Percentiles rank a stretch among this genome's conserved stretches.
These are phyloP conservation scores for Talaromyces sp. DNA, from an alignment of 2,329 filamentous ascomycete genomes.

Conservation along the genomic window DNA sequence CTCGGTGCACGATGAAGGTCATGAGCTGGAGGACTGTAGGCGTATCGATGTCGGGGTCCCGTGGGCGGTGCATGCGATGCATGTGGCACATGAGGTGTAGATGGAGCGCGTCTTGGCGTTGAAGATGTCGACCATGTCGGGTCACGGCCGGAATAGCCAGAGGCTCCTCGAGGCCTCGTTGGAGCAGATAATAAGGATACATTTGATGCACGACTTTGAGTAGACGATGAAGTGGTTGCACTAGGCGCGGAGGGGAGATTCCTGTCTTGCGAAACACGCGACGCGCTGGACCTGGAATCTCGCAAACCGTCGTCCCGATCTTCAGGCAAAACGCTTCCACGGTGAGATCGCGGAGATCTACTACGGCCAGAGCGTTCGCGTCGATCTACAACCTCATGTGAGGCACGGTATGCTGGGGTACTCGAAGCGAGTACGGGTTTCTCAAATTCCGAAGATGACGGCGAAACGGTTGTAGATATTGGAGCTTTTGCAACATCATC, in stretches of 20 bases:
- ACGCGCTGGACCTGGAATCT: neutral
- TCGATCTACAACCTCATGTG: neutral
- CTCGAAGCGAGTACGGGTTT: neutral
- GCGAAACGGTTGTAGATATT: neutral
- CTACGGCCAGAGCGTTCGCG: neutral
- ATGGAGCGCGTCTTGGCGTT: conserved; percentile 34
- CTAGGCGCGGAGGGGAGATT: conserved; percentile 29
- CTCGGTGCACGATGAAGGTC: conserved; percentile 33
- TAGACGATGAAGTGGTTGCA: conserved; percentile 33
- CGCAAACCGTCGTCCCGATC: conserved; percentile 6
- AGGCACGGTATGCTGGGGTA: neutral
- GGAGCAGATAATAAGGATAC: conserved; percentile 45
- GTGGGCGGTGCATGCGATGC: conserved; percentile 34
- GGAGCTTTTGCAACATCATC: conserved; percentile 3
- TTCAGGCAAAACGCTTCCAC: neutral
- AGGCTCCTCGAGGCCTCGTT: conserved; percentile 45
- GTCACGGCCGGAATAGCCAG: conserved; percentile 28
- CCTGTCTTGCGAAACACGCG: neutral
- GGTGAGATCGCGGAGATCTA: conserved; percentile 6
- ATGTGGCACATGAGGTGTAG: conserved; percentile 17
- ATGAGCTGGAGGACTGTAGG: conserved; percentile 25
- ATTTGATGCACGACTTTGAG: conserved; percentile 38
- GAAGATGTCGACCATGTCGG: conserved; percentile 32
- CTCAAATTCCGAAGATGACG: neutral
- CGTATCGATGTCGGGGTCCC: conserved; percentile 37